A percentile compares a stretch with the other conserved stretches of the same genome.
phyloP scores from a whole-genome alignment of 73 alveolate species.

The Uronychia setigera region DNA sequence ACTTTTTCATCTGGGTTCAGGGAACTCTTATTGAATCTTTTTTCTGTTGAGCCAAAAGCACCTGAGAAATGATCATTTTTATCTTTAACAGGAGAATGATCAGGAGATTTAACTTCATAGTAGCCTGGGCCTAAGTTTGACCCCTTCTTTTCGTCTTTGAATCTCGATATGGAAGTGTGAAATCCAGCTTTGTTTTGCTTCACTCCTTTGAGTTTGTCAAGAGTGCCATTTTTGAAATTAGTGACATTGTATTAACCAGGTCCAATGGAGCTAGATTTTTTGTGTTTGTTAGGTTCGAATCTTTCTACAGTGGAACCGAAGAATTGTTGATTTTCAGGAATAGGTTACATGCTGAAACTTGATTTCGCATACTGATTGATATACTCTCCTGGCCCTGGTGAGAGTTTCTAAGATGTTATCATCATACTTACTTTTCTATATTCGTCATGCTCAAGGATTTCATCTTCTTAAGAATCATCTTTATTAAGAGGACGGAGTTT shows the following conservation, averaged over 20 bases:
- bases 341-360: conserved; percentile 25
- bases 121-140: conserved; percentile 78
- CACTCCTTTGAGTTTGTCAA: conserved; percentile 53
- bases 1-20: neutral
- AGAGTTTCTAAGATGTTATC: conserved; percentile 29
- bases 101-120: conserved; percentile 30
- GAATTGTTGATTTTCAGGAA: conserved; percentile 67
- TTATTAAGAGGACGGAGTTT: neutral
- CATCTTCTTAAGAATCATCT: neutral
- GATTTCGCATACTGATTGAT: conserved; percentile 31
- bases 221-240: conserved; percentile 19
- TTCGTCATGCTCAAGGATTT: conserved; percentile 4
- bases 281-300: no score
- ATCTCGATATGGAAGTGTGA: conserved; percentile 3
- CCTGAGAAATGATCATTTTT: conserved; percentile 19
- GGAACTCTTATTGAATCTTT: conserved; percentile 32
- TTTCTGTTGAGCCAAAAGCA: conserved; percentile 69
- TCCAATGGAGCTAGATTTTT: neutral
- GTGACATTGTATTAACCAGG: conserved; percentile 14
- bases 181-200: neutral
- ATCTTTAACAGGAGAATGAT: conserved; percentile 40
- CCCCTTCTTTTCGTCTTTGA: neutral
- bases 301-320: conserved; percentile 75
- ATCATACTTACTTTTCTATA: conserved; percentile 22
- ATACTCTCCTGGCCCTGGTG: conserved; percentile 81